Base-by-base conservation (phyloP, 495 filamentous ascomycete genomes). In the Amphirosellinia nigrospora region DNA sequence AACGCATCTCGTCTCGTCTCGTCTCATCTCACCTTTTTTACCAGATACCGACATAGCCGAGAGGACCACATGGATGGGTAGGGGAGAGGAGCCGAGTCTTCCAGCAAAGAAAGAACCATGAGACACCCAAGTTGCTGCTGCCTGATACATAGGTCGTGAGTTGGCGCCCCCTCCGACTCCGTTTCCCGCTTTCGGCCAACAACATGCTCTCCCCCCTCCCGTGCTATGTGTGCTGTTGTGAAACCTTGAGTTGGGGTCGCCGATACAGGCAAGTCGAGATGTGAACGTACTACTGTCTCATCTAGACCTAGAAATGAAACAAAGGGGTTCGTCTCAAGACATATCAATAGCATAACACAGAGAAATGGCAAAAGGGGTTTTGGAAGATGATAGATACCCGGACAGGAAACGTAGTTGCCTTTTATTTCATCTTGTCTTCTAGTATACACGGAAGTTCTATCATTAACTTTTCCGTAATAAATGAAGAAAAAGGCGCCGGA, bases 1-100 rank as follows among this genome's bases (percentile, higher is more conserved):
- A n/a, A n/a, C n/a, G n/a, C n/a, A n/a, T n/a, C n/a, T 28, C 26
- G 50, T 19, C 41, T 21, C 43, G n/a, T 50, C 61, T 48, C 61
- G 45, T 45, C 34, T 39, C 58, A 61, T 61, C 61, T 50, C 30
- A 48, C 61, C 55, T 58, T 58, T 58, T 5, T 13, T 5, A n/a
- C n/a, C n/a, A 10, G 30, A 64, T 64, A 64, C 61, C 61, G 61
- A 64, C 30, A 53, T 65, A 53, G 19, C 45, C 46, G 46, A 26
- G 28, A 50, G n/a, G n/a, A n/a, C n/a, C 45, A 64, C 43, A 36
- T 9, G 23, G 30, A 10, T 36, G 16, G 48, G 46, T 48, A 48
- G 48, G 19, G 34, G 10, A 30, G n/a, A 34, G 38, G 39, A 62
- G 38, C 50, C 36, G 59, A 46, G 59, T 11, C 39, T 32, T 45